Percentiles rank a stretch among this genome's conserved stretches.
Conservation (phyloP, 352 stramenopile genomes). For the Phytophthora pini region DNA sequence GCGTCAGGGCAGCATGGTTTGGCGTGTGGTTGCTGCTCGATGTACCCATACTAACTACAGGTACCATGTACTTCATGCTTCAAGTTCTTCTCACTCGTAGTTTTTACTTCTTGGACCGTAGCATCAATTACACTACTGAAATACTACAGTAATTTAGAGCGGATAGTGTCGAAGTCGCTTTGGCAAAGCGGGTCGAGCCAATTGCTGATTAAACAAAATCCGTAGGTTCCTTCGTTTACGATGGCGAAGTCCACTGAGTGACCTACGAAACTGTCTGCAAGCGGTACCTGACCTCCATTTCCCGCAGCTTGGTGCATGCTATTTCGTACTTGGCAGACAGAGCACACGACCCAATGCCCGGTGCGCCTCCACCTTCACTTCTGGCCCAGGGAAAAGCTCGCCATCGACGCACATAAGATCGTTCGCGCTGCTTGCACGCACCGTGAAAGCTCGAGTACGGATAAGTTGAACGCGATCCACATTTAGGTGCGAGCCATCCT, state of each 20-base stretch:
- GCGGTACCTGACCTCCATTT: background rate
- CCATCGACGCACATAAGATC: slow-evolving; percentile 72
- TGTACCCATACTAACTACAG: no score
- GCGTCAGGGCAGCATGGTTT: background rate
- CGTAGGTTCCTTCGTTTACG: no score
- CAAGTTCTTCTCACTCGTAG: no score
- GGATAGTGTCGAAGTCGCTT: no score
- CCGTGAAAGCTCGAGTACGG: slow-evolving; percentile 65
- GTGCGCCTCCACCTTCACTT: slow-evolving; percentile 58
- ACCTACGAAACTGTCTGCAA: background rate
- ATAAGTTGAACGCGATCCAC: slow-evolving; percentile 54
- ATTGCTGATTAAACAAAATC: no score
- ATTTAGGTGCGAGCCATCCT: slow-evolving; percentile 56
- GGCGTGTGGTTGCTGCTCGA: background rate
- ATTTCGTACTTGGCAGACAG: slow-evolving; percentile 32
- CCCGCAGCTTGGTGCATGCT: background rate
- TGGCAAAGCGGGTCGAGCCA: no score
- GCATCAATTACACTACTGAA: no score
- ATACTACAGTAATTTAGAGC: no score
- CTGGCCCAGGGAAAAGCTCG: slow-evolving; percentile 55
- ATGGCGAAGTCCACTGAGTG: no score
- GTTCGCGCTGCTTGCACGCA: slow-evolving; percentile 34
- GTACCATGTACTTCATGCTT: no score
- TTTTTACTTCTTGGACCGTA: background rate
- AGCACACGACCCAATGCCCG: slow-evolving; percentile 54